Percentiles rank a stretch among this genome's conserved stretches.
phyloP scores from a whole-genome alignment of 1,139 yeast genomes.

The Blastobotrys ciferrii region DNA sequence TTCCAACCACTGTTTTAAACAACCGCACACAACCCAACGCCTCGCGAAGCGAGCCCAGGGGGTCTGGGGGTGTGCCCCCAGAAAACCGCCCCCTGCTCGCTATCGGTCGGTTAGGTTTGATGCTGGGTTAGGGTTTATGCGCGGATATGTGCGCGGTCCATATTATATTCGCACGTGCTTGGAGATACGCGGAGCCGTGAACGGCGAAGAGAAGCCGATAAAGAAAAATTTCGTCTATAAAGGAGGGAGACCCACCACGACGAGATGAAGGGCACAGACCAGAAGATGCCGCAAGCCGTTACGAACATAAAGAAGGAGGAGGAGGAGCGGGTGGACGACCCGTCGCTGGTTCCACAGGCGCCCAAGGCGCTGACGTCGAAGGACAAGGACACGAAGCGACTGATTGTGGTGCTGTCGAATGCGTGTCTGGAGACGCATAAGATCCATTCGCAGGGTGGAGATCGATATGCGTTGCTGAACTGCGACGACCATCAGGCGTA shows the following conservation, averaged over 20 bases:
- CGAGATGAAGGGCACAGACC: not conserved
- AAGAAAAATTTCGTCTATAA: not conserved
- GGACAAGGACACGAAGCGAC: slow-evolving; percentile 78
- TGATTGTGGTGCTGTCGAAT: slow-evolving; percentile 88
- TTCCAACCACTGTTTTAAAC: too few species aligned
- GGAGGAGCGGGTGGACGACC: slow-evolving; percentile 13
- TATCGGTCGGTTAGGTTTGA: too few species aligned
- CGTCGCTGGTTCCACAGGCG: slow-evolving; percentile 68
- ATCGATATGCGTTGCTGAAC: slow-evolving; percentile 85
- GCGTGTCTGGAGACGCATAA: slow-evolving; percentile 96
- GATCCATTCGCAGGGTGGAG: slow-evolving; percentile 80
- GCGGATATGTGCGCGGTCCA: not conserved
- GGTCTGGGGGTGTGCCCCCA: too few species aligned
- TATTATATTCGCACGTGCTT: not conserved
- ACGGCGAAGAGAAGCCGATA: not conserved
- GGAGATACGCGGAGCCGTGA: not conserved
- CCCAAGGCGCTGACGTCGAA: slow-evolving; percentile 78
- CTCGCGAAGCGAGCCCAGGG: too few species aligned
- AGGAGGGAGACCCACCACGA: not conserved
- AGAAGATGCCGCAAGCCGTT: not conserved
- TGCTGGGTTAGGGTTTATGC: too few species aligned
- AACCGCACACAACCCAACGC: too few species aligned
- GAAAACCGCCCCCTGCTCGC: too few species aligned
- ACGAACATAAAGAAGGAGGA: not conserved
- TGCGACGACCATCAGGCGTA: slow-evolving; percentile 99